Conservation (phyloP, 805 yeast species). For the Alloascoidea hylecoeti region DNA sequence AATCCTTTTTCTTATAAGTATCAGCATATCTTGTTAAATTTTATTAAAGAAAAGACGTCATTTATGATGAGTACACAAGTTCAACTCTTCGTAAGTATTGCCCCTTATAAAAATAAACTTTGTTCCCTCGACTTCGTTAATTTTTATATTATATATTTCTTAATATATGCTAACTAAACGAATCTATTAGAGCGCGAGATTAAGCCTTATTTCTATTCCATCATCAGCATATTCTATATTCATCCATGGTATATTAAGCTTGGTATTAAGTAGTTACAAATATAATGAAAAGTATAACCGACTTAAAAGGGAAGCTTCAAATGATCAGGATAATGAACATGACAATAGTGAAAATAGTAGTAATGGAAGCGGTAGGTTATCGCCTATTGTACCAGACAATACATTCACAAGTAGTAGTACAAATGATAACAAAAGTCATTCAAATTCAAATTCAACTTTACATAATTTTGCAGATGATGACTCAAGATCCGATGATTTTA, state of each 20-base stretch:
- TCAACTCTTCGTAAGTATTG: not conserved
- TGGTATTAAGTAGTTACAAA: not conserved
- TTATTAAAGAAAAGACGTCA: too few species aligned
- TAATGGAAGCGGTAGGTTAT: not conserved
- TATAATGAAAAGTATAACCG: not conserved
- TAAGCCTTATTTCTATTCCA: not conserved
- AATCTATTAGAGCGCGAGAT: not conserved
- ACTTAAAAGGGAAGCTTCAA: not conserved
- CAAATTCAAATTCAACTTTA: not conserved
- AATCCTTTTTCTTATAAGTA: too few species aligned
- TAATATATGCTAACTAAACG: too few species aligned
- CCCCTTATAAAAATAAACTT: not conserved
- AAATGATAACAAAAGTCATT: not conserved
- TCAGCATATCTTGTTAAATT: too few species aligned
- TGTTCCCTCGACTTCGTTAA: not conserved
- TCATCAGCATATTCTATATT: not conserved
- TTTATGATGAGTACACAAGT: conserved; percentile 1
- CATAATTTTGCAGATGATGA: not conserved
- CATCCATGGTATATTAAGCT: not conserved
- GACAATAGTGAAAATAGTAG: not conserved
- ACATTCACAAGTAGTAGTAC: not conserved
- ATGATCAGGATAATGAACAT: not conserved
- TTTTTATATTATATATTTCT: too few species aligned
- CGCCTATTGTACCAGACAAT: not conserved
- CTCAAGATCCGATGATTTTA: conserved; percentile 4